Evolutionary conservation across 192 early-diverging fungal genomes (phyloP), one percentile per base, ranked within the genome.

Genomic region (Gaertneriomyces sp.): DNA sequence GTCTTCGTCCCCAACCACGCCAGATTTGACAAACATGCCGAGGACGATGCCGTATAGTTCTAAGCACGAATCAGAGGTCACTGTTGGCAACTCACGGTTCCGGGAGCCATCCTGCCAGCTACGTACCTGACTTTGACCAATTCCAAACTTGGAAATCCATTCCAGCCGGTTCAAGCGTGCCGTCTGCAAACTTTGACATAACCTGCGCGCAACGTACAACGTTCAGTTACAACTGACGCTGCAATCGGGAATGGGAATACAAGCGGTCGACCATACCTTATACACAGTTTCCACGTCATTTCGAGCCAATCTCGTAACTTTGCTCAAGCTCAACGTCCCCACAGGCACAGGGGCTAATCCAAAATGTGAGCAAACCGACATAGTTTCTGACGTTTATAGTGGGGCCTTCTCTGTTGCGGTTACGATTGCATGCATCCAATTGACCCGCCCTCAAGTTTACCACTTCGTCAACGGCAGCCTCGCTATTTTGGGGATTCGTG

Each of bases 11-110:
- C 79, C 71, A 46, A 87, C 72, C 4, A 96, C 70, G 45, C 84
- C 86, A 16, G 87, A 61, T 8, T 79, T 77, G 50, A 80, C 77
- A 67, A 94, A 88, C 73, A 93, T 87, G 43, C 88, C 88, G 67
- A 95, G 79, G 42, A 93, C 69, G 51, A 90, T 85, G 3, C 93
- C 94, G 71, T 90, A 91, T 53, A 93, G 82, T 66, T 93, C 91
- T 67, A 41, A n/a, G 9, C 38, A 61, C 5, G 4, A n/a, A 12
- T 42, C 49, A 60, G 33, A 10, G 1, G 12, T 8, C n/a, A n/a
- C n/a, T n/a, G n/a, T n/a, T n/a, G n/a, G n/a, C n/a, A n/a, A n/a
- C n/a, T n/a, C 8, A 54, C 25, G 8, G 9, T 12, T 19, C 16
- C 9, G 25, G 19, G 9, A 7, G 14, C 53, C 53, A 55, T 11